phyloP scores from a whole-genome alignment of 164 flowering plant species.

The Sedum album region DNA sequence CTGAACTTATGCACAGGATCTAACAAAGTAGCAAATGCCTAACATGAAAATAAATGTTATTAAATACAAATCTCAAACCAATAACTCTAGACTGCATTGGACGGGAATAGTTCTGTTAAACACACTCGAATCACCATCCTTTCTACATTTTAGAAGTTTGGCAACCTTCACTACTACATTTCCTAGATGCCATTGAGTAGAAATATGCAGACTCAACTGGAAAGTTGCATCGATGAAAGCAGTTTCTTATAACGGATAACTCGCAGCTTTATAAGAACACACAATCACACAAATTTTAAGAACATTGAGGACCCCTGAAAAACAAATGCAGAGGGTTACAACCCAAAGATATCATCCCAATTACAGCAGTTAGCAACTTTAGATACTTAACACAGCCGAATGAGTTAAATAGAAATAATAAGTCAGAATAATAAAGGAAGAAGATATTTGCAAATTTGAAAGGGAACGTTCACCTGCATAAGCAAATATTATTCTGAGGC shows the following conservation, averaged over 20 bases:
- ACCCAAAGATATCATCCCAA: too few species aligned
- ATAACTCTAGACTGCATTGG: too few species aligned
- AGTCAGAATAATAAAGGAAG: neutral
- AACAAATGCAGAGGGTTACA: neutral
- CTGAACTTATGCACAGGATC: too few species aligned
- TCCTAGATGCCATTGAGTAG: neutral
- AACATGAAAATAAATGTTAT: too few species aligned
- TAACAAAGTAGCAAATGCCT: too few species aligned
- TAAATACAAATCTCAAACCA: too few species aligned
- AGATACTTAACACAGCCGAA: neutral
- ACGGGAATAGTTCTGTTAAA: too few species aligned
- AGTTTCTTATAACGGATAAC: neutral
- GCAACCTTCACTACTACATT: neutral
- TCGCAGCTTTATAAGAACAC: neutral
- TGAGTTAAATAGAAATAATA: neutral
- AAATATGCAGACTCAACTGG: neutral
- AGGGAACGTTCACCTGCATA: neutral
- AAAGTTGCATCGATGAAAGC: neutral
- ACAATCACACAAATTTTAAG: neutral
- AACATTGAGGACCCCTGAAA: neutral
- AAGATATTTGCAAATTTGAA: neutral
- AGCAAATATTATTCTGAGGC: conserved; percentile 20
- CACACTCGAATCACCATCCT: too few species aligned
- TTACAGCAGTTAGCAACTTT: neutral
- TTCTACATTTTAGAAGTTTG: neutral